Base-by-base conservation (phyloP, 306 rosid species). In the Oxytropis ochrocephala region DNA sequence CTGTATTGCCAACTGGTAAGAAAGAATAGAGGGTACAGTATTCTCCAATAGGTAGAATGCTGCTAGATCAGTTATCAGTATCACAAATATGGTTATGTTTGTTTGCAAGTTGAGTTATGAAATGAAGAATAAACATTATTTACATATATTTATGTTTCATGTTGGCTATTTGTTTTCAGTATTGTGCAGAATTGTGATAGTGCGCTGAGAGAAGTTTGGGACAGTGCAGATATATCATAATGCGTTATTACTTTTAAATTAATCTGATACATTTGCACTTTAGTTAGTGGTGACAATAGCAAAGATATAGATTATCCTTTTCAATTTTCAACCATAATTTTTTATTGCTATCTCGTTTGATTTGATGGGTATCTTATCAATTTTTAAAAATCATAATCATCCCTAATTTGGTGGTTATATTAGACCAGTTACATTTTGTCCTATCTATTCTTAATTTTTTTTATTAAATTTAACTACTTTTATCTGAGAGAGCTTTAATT, bases 1-100 rank as follows among this genome's bases (percentile, higher is more conserved):
- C 84, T 60, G 67, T 62, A 4, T 42, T 75, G 19, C 47, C 74
- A 41, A 38, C 12, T 44, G 52, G 48, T 63, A 58, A 21, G 53
- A 67, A 16, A 49, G 32, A 80, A 17, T 58, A 18, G 69, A 30
- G 67, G 11, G 2, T 50, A 44, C 0, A 53, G 0, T 24, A 36
- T 2, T 64, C 47, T 35, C 14, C 16, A 24, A 18, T 54, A 68
- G 52, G 8, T 14, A 50, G 46, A 59, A 41, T 59, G 53, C 38
- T 59, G 53, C 38, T 49, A 32, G 56, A 64, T 64, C 61, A 64
- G 21, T 13, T 51, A 56, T 57, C 66, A 70, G 11, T 41, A 46
- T 58, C 48, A 42, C 11, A 70, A 48, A 14, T 55, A 56, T 48
- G 69, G 46, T 42, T 60, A 44, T 16, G 11, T 51, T 11, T 53